Conservation (phyloP, 129 eudicot genomes). For the Flaveria linearis region DNA sequence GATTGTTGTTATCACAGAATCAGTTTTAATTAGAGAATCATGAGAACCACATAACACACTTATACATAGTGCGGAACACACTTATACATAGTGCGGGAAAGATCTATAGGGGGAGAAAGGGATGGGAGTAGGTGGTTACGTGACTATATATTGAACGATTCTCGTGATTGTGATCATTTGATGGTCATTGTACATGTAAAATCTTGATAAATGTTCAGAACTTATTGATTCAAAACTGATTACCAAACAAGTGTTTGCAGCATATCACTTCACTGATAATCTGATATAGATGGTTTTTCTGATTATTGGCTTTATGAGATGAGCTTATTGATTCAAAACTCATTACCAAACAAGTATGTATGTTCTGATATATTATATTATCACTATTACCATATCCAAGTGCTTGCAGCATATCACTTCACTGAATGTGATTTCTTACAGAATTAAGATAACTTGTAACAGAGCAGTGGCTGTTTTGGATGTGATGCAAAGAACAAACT, state of each 20-base stretch:
- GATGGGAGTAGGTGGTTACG: not conserved
- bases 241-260: too few species aligned
- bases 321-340: too few species aligned
- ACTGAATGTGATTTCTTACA: slow-evolving; percentile 42
- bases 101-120: not conserved
- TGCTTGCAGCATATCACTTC: not conserved
- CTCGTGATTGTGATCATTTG: not conserved
- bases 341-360: not conserved
- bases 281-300: not conserved
- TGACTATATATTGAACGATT: not conserved
- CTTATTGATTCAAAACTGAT: too few species aligned
- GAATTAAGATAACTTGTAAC: slow-evolving; percentile 52
- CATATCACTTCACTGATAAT: too few species aligned
- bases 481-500: slow-evolving; percentile 52
- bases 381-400: not conserved
- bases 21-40: too few species aligned
- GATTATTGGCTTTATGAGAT: not conserved
- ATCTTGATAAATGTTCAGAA: not conserved
- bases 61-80: not conserved
- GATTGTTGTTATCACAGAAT: not conserved
- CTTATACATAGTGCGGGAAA: not conserved
- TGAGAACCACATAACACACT: not conserved
- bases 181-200: not conserved
- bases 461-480: slow-evolving; percentile 97
- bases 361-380: not conserved